Percentiles rank a stretch among this genome's conserved stretches.
These are phyloP conservation scores for Cornus suecica DNA, from an alignment of 148 eudicot genomes.

Conservation along the genomic window DNA sequence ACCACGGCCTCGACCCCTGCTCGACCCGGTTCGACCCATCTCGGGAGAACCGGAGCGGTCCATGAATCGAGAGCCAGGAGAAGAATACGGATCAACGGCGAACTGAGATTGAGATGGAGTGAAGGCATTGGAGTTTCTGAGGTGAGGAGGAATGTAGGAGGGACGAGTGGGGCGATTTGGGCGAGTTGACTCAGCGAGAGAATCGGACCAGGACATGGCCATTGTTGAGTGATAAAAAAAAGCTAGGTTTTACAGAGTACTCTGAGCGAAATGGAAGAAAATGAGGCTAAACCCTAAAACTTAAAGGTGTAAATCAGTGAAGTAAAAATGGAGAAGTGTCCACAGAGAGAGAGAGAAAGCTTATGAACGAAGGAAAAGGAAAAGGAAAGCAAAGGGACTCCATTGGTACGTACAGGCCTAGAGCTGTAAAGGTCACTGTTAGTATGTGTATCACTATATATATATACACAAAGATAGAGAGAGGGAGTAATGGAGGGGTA, in stretches of 20 bases:
- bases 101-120: neutral
- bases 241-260: neutral
- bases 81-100: neutral
- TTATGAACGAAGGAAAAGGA: neutral
- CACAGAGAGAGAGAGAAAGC: neutral
- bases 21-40: neutral
- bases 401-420: neutral
- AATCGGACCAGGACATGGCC: conserved; percentile 16
- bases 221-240: neutral
- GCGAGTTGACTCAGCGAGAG: neutral
- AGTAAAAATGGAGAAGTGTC: too few species aligned
- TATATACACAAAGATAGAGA: neutral
- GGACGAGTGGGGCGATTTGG: conserved; percentile 16
- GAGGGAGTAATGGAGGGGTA: neutral
- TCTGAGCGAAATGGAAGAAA: neutral
- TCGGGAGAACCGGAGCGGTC: neutral
- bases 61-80: neutral
- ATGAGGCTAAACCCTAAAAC: neutral
- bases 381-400: neutral
- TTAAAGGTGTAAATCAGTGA: neutral
- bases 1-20: conserved; percentile 15
- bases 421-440: neutral
- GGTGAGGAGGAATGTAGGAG: conserved; percentile 28
- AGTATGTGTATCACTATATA: neutral
- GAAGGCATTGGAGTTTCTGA: conserved; percentile 6